Conservation (phyloP, 495 filamentous ascomycete genomes). For the Jackrogersella multiformis region DNA sequence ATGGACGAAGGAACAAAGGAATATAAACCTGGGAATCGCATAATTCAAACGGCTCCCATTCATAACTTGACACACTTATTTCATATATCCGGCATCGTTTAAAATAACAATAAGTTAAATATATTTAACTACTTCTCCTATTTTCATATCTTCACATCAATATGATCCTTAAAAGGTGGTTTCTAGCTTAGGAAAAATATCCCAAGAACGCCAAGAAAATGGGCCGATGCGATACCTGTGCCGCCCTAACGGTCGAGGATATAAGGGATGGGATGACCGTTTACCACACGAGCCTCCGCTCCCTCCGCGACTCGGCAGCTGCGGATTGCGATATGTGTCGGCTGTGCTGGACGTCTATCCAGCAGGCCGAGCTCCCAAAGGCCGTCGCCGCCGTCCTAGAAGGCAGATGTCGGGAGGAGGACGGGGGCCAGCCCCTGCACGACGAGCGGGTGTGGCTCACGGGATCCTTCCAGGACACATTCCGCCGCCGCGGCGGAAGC, state of each 20-base stretch:
- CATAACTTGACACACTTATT: no score
- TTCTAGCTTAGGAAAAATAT: no score
- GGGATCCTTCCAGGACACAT: neutral
- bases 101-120: no score
- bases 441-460: slow-evolving; percentile 29
- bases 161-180: no score
- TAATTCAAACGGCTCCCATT: no score
- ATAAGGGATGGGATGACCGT: neutral
- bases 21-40: no score
- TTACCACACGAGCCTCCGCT: slow-evolving; percentile 25
- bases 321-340: slow-evolving; percentile 28
- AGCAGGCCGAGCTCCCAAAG: neutral
- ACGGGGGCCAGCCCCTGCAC: slow-evolving; percentile 1
- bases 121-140: no score
- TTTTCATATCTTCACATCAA: no score
- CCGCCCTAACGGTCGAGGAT: slow-evolving; percentile 19
- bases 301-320: slow-evolving; percentile 26
- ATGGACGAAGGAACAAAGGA: no score
- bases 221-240: slow-evolving; percentile 21
- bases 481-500: neutral
- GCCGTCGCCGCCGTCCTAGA: slow-evolving; percentile 21
- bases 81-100: no score
- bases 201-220: slow-evolving; percentile 7
- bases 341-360: slow-evolving; percentile 23
- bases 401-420: neutral